These are phyloP conservation scores for Aspergillus pseudotamarii DNA, from an alignment of 2,329 filamentous ascomycete species.

Conservation along the genomic window DNA sequence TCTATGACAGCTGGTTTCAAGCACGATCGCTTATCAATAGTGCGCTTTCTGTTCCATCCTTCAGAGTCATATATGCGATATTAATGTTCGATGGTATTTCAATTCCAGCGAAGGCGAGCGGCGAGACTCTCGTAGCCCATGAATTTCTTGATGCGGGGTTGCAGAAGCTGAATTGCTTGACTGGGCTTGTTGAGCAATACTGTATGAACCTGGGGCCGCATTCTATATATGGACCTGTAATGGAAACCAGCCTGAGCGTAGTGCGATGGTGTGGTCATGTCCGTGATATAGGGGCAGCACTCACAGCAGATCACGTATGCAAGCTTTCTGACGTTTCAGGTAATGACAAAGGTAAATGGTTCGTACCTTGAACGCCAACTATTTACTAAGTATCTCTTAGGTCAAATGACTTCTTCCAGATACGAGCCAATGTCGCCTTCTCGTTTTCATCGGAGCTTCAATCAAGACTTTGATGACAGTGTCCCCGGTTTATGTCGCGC, in stretches of 20 bases:
- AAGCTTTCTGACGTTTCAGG: conserved; percentile 13
- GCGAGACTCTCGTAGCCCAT: conserved; percentile 1
- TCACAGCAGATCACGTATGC: conserved; percentile 19
- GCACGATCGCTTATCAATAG: conserved; percentile 15
- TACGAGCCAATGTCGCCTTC: not conserved
- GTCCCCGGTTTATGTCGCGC: conserved; percentile 18
- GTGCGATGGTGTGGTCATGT: conserved; percentile 28
- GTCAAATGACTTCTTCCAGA: not conserved
- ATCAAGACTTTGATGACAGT: conserved; percentile 9
- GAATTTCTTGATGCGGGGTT: conserved; percentile 21
- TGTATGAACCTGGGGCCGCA: conserved; percentile 21
- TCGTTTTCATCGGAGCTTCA: not conserved
- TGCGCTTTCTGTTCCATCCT: conserved; percentile 19
- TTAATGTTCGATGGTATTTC: conserved; percentile 27
- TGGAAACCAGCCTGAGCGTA: conserved; percentile 24
- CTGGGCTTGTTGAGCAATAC: conserved; percentile 21
- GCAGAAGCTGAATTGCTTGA: conserved; percentile 16
- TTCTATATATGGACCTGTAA: conserved; percentile 21
- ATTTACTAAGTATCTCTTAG: not conserved
- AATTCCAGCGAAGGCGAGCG: conserved; percentile 15
- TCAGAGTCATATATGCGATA: conserved; percentile 23
- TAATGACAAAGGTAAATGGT: conserved; percentile 8
- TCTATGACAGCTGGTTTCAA: conserved; percentile 21
- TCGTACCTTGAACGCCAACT: not conserved
- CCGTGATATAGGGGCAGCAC: conserved; percentile 27